Conservation (phyloP, 1,284 basidiomycete species). For the Marasmius tenuissimus region DNA sequence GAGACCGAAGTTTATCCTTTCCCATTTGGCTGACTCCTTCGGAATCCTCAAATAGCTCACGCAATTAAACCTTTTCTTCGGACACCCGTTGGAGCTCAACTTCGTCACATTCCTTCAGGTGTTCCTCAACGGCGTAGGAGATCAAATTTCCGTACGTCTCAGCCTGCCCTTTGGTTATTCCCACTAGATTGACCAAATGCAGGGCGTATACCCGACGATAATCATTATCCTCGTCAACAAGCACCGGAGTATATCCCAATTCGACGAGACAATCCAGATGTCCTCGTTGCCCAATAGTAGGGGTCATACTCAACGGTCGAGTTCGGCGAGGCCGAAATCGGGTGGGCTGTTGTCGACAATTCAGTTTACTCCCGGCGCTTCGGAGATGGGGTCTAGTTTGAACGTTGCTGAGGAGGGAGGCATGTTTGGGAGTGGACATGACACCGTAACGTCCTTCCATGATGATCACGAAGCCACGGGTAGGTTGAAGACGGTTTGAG, state of each 20-base stretch:
- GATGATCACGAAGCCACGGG: no score
- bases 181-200: no score
- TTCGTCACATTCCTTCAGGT: background rate
- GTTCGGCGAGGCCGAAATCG: background rate
- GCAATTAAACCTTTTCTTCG: conserved; percentile 8
- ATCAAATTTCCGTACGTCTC: conserved; percentile 8
- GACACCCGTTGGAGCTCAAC: background rate
- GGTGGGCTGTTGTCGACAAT: background rate
- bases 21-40: no score
- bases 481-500: no score
- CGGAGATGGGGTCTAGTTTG: background rate
- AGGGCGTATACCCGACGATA: conserved; percentile 10
- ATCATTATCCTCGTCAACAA: conserved; percentile 10
- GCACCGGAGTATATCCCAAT: conserved; percentile 6
- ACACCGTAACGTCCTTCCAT: no score
- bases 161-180: background rate
- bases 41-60: background rate
- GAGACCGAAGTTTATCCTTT: background rate
- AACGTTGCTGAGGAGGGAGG: background rate
- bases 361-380: background rate
- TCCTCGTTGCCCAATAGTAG: background rate
- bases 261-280: background rate
- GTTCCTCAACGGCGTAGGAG: conserved; percentile 4
- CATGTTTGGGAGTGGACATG: no score
- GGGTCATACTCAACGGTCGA: background rate